A percentile compares a stretch with the other conserved stretches of the same genome.
Conservation (phyloP, 108 stramenopile species). For the Cyclotella cryptica region DNA sequence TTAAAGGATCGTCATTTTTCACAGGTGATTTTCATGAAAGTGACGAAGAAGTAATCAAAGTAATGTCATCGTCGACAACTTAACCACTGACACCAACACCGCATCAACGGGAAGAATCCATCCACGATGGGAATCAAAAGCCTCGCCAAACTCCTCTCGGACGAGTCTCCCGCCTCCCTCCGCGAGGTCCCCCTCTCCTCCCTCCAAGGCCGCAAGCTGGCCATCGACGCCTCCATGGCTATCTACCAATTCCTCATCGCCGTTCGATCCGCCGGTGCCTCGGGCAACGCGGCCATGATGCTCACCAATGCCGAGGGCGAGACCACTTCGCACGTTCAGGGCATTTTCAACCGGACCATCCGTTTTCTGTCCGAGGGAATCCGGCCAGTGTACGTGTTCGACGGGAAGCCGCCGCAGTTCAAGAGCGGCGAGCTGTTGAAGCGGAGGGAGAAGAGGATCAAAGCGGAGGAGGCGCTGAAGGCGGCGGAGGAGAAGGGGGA, state of each 20-base stretch:
- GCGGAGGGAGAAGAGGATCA: conserved; percentile 92
- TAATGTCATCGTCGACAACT: no score
- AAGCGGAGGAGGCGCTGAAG: conserved; percentile 90
- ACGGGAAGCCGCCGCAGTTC: conserved; percentile 97
- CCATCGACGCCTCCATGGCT: conserved; percentile 98
- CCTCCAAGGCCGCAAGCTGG: conserved; percentile 95
- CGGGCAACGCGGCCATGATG: conserved; percentile 63
- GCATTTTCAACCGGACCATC: conserved; percentile 99
- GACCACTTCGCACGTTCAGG: conserved; percentile 98
- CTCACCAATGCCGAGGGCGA: conserved; percentile 93
- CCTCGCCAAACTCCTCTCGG: conserved; percentile 94
- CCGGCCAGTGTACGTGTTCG: conserved; percentile 97
- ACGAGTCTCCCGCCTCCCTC: conserved; percentile 95
- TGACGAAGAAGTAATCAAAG: no score
- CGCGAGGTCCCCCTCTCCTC: conserved; percentile 91
- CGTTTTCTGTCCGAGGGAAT: conserved; percentile 94
- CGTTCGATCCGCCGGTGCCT: conserved; percentile 85
- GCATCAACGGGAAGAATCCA: no score
- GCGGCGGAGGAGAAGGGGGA: conserved; percentile 87
- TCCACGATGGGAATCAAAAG: conserved; percentile 96
- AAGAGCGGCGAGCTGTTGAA: conserved; percentile 94
- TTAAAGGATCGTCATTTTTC: no score
- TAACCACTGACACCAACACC: no score
- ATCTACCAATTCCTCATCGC: conserved; percentile 99
- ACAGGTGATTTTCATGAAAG: no score